A percentile compares a stretch with the other conserved stretches of the same genome.
phyloP scores from a whole-genome alignment of 2,329 filamentous ascomycete species.

The Cercospora citrullina region DNA sequence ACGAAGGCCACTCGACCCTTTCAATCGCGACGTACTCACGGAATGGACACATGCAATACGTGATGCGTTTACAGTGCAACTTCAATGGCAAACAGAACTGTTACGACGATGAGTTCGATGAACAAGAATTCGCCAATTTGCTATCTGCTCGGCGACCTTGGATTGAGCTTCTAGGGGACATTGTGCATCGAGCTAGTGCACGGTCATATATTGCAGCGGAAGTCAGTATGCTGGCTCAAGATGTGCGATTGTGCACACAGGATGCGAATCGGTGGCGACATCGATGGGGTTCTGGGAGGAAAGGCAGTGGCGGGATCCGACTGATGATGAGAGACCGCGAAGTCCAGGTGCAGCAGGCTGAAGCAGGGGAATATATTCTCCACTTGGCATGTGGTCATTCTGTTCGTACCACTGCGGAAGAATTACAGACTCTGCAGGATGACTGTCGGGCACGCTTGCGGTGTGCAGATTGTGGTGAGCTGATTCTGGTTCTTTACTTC shows the following conservation, averaged over 20 bases:
- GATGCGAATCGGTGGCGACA: slow-evolving; percentile 1
- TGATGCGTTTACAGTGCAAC: not conserved
- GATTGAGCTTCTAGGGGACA: slow-evolving; percentile 11
- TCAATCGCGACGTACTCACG: slow-evolving; percentile 2
- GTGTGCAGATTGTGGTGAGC: slow-evolving; percentile 10
- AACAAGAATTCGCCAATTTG: not conserved
- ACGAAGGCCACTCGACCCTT: slow-evolving; percentile 9
- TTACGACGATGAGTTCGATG: slow-evolving; percentile 2
- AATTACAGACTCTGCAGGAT: not conserved
- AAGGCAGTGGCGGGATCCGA: not conserved
- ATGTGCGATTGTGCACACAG: not conserved
- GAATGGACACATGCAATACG: not conserved
- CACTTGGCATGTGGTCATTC: slow-evolving; percentile 7
- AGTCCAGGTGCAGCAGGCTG: not conserved
- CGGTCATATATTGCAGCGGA: slow-evolving; percentile 10
- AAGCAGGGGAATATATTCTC: not conserved
- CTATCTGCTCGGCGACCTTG: slow-evolving; percentile 12
- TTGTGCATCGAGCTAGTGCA: slow-evolving; percentile 3
- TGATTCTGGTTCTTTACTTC: not conserved
- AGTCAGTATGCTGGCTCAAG: slow-evolving; percentile 4
- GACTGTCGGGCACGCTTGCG: slow-evolving; percentile 1
- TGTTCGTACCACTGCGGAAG: not conserved
- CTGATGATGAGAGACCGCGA: slow-evolving; percentile 1
- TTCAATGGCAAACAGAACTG: not conserved
- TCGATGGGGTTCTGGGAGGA: slow-evolving; percentile 7